Evolutionary conservation across 805 yeast genomes (phyloP).

Genomic region (Kodamaea kakaduensis): DNA sequence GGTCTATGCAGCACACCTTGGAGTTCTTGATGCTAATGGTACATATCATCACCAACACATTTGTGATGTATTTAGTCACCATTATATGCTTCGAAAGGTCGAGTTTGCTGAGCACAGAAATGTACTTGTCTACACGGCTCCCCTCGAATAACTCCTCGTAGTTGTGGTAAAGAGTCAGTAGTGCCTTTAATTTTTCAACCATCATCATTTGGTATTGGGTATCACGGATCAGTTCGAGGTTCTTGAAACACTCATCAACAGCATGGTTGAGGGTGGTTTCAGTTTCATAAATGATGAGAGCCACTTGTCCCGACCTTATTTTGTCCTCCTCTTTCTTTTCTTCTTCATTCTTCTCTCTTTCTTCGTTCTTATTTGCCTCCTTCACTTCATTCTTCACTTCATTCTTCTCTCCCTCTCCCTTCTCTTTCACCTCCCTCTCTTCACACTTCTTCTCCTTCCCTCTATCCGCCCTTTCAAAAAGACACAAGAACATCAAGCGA

Average conservation of each 20-base stretch:
- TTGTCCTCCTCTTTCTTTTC: not conserved
- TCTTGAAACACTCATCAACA: slow-evolving; percentile 16
- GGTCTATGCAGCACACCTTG: slow-evolving; percentile 6
- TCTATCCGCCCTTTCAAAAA: slow-evolving; percentile 23
- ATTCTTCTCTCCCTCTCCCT: not conserved
- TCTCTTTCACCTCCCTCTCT: not conserved
- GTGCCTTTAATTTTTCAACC: slow-evolving; percentile 23
- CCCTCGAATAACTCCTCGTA: slow-evolving; percentile 7
- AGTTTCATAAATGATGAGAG: not conserved
- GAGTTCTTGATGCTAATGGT: slow-evolving; percentile 6
- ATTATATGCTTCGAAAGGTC: slow-evolving; percentile 5
- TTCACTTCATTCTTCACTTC: too few relatives aligned
- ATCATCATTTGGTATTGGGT: slow-evolving; percentile 5
- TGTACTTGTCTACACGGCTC: slow-evolving; percentile 3
- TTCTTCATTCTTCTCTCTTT: not conserved
- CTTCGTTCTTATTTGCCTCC: too few relatives aligned
- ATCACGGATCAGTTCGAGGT: slow-evolving; percentile 11
- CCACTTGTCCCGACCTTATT: not conserved
- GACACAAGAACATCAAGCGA: slow-evolving; percentile 22
- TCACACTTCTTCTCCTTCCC: slow-evolving; percentile 3
- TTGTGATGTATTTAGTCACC: slow-evolving; percentile 10
- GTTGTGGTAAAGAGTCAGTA: slow-evolving; percentile 24
- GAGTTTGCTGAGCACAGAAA: slow-evolving; percentile 4
- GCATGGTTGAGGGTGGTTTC: slow-evolving; percentile 10
- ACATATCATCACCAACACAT: slow-evolving; percentile 9